A percentile compares a stretch with the other conserved stretches of the same genome.
Conservation (phyloP, 2,329 filamentous ascomycete species). For the Diaporthe vexans region DNA sequence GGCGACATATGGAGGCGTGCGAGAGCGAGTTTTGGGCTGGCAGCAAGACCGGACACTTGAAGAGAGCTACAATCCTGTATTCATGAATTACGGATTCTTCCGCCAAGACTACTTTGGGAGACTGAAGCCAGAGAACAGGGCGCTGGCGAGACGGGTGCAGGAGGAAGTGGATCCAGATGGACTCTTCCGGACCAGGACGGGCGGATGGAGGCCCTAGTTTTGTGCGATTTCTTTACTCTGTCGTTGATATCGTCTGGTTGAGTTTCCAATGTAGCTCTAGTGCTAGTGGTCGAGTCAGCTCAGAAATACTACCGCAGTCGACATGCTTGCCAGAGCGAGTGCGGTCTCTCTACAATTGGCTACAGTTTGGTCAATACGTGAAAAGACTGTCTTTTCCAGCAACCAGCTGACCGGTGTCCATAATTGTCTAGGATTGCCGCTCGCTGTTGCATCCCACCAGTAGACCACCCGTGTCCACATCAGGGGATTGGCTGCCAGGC, state of each 20-base stretch:
- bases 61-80: constrained; percentile 14
- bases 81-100: constrained; percentile 26
- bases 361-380: background rate
- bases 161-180: constrained; percentile 11
- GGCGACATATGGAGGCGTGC: constrained; percentile 19
- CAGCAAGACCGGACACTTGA: background rate
- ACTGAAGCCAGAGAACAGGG: constrained; percentile 26
- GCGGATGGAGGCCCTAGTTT: constrained; percentile 7
- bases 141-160: constrained; percentile 15
- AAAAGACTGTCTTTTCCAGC: too few species aligned
- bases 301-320: background rate
- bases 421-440: too few species aligned
- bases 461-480: background rate
- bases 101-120: constrained; percentile 29
- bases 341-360: background rate
- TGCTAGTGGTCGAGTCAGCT: too few species aligned
- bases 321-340: background rate
- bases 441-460: background rate
- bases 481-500: too few species aligned
- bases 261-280: background rate
- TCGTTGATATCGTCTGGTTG: background rate
- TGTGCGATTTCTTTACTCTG: background rate
- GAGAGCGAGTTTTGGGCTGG: background rate
- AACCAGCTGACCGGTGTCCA: too few species aligned
- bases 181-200: background rate